These are phyloP conservation scores for Neurospora africana DNA, from an alignment of 495 filamentous ascomycete species.

Conservation along the genomic window DNA sequence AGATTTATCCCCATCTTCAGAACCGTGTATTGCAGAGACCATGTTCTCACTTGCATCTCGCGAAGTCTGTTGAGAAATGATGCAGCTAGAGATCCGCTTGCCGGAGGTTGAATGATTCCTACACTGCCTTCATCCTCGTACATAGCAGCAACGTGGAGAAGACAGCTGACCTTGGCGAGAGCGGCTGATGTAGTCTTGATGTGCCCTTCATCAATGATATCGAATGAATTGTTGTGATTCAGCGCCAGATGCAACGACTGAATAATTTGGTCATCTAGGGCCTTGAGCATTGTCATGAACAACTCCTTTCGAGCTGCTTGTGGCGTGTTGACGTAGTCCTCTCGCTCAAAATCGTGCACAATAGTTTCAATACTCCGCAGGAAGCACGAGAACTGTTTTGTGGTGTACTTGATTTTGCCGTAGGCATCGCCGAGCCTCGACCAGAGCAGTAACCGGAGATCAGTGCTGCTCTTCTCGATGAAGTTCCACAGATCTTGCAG, in stretches of 20 bases:
- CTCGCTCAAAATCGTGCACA: constrained; percentile 56
- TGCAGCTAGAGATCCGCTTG: constrained; percentile 27
- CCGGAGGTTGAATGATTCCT: constrained; percentile 44
- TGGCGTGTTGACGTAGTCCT: constrained; percentile 49
- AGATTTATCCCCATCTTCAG: constrained; percentile 65
- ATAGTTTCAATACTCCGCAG: constrained; percentile 76
- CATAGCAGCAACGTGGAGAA: constrained; percentile 68
- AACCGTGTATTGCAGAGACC: constrained; percentile 67
- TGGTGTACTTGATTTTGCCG: constrained; percentile 64
- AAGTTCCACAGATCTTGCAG: constrained; percentile 73
- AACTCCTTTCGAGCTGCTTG: constrained; percentile 52
- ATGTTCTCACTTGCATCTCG: constrained; percentile 81
- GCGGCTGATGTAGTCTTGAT: constrained; percentile 58
- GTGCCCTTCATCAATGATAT: constrained; percentile 73
- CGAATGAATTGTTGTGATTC: constrained; percentile 62
- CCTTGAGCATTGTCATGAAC: constrained; percentile 64
- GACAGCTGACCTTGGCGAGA: constrained; percentile 51
- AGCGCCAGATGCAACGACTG: constrained; percentile 53
- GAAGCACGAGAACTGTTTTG: constrained; percentile 78
- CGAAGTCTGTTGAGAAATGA: constrained; percentile 62
- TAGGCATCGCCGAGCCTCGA: constrained; percentile 80
- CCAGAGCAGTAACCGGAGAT: constrained; percentile 79
- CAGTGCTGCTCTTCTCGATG: constrained; percentile 65
- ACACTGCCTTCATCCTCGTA: constrained; percentile 74
- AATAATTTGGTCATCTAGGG: constrained; percentile 62